Conservation (phyloP, 2,329 filamentous ascomycete genomes). For the Hypoxylon sp. region DNA sequence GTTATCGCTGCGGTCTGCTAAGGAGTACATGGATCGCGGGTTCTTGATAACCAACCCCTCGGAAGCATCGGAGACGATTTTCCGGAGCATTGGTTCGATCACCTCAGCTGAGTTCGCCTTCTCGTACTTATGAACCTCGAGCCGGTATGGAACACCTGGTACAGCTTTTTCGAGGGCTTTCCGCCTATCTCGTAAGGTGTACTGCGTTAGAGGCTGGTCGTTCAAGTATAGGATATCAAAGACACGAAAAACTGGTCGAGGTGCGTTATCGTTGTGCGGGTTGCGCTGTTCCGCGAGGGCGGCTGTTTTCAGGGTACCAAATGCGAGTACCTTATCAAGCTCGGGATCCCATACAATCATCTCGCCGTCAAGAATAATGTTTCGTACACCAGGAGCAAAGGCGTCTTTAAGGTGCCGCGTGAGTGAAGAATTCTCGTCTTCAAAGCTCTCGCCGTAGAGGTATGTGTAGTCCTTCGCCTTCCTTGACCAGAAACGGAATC, state of each 20-base stretch:
- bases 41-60: conserved; percentile 97
- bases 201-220: conserved; percentile 81
- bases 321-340: conserved; percentile 85
- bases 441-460: conserved; percentile 84
- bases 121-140: conserved; percentile 85
- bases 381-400: conserved; percentile 83
- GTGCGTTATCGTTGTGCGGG: conserved; percentile 72
- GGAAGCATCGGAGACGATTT: conserved; percentile 87
- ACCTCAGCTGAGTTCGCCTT: conserved; percentile 76
- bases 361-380: conserved; percentile 93
- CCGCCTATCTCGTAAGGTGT: conserved; percentile 85
- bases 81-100: conserved; percentile 84
- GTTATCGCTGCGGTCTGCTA: conserved; percentile 93
- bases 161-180: conserved; percentile 81
- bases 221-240: conserved; percentile 96
- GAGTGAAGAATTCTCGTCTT: conserved; percentile 81
- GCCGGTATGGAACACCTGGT: conserved; percentile 76
- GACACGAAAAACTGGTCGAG: conserved; percentile 83
- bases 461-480: conserved; percentile 98
- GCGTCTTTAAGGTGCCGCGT: conserved; percentile 84
- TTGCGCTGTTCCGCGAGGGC: conserved; percentile 85
- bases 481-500: conserved; percentile 92
- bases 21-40: conserved; percentile 84
- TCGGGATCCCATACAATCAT: conserved; percentile 99
- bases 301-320: conserved; percentile 93